Evolutionary conservation across 805 yeast species (phyloP).

Genomic region (Metschnikowia peoriensis): DNA sequence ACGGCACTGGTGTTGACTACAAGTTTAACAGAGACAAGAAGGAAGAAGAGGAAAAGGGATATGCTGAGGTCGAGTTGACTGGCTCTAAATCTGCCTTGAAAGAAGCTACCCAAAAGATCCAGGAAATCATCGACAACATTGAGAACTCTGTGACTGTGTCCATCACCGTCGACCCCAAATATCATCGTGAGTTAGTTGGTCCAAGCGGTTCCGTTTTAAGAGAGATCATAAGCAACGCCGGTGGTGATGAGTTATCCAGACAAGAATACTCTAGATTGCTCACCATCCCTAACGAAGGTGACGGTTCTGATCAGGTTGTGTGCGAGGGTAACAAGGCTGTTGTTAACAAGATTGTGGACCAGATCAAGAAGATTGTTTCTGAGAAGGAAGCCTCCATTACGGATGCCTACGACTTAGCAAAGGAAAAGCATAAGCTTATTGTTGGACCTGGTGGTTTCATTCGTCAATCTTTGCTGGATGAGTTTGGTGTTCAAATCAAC

Average conservation of each 20-base stretch:
- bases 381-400: conserved; percentile 59
- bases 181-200: conserved; percentile 76
- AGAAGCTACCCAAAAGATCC: conserved; percentile 64
- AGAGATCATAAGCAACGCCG: conserved; percentile 75
- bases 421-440: conserved; percentile 69
- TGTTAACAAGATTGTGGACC: conserved; percentile 65
- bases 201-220: conserved; percentile 71
- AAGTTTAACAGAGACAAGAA: conserved; percentile 41
- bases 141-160: conserved; percentile 59
- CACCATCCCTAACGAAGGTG: conserved; percentile 65
- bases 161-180: conserved; percentile 68
- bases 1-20: conserved; percentile 61
- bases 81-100: conserved; percentile 78
- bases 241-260: conserved; percentile 50
- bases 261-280: conserved; percentile 53
- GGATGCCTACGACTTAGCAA: conserved; percentile 57
- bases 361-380: conserved; percentile 59
- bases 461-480: conserved; percentile 70
- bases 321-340: conserved; percentile 73
- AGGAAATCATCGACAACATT: conserved; percentile 59
- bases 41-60: conserved; percentile 47
- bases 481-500: conserved; percentile 58
- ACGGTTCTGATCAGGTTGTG: conserved; percentile 56
- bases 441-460: conserved; percentile 80
- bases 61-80: conserved; percentile 62